A percentile compares a stretch with the other conserved stretches of the same genome.
These are phyloP conservation scores for Oryza rufipogon DNA, from an alignment of 176 grass and related monocot species.

Conservation along the genomic window DNA sequence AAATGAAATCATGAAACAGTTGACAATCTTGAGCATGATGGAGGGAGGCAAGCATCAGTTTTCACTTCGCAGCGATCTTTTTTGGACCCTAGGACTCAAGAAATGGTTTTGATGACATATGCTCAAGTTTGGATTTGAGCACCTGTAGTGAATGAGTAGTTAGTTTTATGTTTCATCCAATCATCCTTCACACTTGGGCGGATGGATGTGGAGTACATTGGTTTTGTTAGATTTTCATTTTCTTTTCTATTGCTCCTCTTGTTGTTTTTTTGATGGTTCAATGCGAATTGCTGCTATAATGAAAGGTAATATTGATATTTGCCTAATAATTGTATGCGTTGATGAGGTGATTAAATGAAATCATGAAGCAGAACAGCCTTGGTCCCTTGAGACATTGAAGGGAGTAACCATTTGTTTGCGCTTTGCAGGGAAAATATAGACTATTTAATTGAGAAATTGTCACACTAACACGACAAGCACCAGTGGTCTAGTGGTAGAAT, in stretches of 20 bases:
- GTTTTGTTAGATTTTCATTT: neutral
- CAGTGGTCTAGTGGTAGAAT: slow-evolving; percentile 85
- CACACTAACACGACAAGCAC: neutral
- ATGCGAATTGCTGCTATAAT: neutral
- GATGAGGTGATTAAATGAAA: neutral
- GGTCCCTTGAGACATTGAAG: too few species aligned
- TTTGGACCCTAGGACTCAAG: neutral
- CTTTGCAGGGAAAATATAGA: too few species aligned
- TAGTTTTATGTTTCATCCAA: neutral
- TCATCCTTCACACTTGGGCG: neutral
- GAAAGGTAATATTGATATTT: neutral
- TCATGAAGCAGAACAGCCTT: neutral
- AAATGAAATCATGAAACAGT: too few species aligned
- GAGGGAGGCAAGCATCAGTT: too few species aligned
- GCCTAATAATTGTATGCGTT: neutral
- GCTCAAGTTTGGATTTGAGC: neutral
- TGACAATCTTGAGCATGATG: too few species aligned
- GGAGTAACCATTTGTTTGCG: too few species aligned
- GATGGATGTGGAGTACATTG: neutral
- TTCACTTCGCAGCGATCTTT: neutral
- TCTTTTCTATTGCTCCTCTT: neutral
- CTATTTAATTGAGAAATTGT: too few species aligned
- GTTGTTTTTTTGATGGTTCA: neutral
- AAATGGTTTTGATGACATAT: neutral
- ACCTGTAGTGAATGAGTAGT: neutral